phyloP scores from a whole-genome alignment of 2,329 filamentous ascomycete species.

The Ascochyta clinopodiicola region DNA sequence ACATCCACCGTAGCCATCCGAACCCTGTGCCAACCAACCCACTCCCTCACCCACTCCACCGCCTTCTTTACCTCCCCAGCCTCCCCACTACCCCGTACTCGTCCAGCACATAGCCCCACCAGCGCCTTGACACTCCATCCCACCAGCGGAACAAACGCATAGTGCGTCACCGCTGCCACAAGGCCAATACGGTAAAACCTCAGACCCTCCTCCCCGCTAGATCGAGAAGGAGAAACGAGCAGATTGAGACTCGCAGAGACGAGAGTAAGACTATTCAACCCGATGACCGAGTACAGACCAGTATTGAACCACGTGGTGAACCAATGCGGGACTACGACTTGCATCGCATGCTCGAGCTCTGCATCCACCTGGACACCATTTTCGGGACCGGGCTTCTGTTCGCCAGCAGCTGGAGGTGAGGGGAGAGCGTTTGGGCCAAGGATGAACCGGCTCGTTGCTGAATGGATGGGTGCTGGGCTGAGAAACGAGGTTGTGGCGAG shows the following conservation, averaged over 20 bases:
- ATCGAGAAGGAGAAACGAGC: constrained; percentile 1
- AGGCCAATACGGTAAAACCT: constrained; percentile 20
- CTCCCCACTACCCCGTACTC: constrained; percentile 2
- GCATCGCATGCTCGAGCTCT: constrained; percentile 11
- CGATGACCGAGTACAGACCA: constrained; percentile 26
- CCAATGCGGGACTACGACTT: constrained; percentile 23
- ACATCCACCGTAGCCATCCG: constrained; percentile 34
- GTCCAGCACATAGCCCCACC: constrained; percentile 20
- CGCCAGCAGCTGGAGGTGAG: not conserved
- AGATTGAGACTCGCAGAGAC: constrained; percentile 23
- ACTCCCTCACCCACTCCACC: constrained; percentile 22
- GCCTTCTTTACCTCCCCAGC: constrained; percentile 10
- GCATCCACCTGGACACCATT: too few species aligned
- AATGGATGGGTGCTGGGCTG: constrained; percentile 11
- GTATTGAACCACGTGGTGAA: constrained; percentile 32
- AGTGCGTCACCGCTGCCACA: constrained; percentile 29
- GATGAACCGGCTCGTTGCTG: not conserved
- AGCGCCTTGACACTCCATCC: constrained; percentile 19
- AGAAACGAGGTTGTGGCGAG: constrained; percentile 32
- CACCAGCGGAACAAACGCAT: constrained; percentile 29
- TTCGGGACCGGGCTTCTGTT: not conserved
- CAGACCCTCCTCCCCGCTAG: constrained; percentile 4
- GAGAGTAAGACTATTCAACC: constrained; percentile 25
- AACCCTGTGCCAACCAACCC: constrained; percentile 28
- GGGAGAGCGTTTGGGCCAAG: not conserved